Base-by-base conservation (phyloP, 306 rosid species). In the Fragaria vesca region DNA sequence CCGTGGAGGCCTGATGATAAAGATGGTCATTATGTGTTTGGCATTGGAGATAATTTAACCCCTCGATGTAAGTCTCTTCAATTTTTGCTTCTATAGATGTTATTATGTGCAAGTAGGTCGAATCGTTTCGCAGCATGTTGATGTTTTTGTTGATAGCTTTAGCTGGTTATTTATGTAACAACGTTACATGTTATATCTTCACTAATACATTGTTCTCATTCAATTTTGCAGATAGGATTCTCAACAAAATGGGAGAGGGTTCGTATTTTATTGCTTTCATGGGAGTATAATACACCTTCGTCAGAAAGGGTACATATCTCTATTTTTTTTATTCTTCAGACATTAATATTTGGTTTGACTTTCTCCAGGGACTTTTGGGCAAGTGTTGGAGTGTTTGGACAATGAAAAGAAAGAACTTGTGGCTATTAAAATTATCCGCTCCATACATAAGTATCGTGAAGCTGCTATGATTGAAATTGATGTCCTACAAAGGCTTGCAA, bases 191-290 rank as follows among this genome's bases (percentile, higher is more conserved):
- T 61, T 8, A 60, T 60, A 52, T 54, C 40, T 68, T 80, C 32
- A 40, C 84, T 85, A 55, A 81, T 61, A 45, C 45, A 5, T 72
- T 72, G 51, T 71, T 65, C 8, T 71, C 51, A 63, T 74, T 8
- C 36, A 79, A 72, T 54, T 75, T 85, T 85, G 88, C 93, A 92
- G 97, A 92, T 63, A 90, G 85, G 76, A 89, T 92, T 80, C 85
- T 88, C 77, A 65, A 91, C 84, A 92, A 90, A 84, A 92, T 90
- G 90, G 97, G 97, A 13, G 95, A 92, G 91, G 97, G 95, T 87
- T 79, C n/a, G 78, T 84, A 63, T 40, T 68, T 58, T 21, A 17
- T 1, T 58, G 21, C 52, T 47, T 36, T 66, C 26, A 38, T 24
- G 62, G 55, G 76, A 46, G 72, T 11, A 72, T 51, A 48, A 5